Base-by-base conservation (phyloP, 2,329 filamentous ascomycete species). In the Ophiostoma australiae region DNA sequence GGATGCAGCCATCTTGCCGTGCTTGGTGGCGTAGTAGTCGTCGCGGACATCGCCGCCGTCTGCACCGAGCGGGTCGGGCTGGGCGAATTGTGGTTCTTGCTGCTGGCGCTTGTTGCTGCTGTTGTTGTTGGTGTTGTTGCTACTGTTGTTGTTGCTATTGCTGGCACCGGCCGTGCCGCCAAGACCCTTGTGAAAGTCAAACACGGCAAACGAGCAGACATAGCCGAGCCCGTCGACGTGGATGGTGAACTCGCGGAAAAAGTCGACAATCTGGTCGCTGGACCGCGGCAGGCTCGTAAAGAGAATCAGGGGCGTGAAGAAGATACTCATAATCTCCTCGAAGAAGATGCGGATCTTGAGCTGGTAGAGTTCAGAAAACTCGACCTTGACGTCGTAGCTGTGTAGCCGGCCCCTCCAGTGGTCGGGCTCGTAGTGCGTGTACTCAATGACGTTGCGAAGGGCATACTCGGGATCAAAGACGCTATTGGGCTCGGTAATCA, bases 1-100 rank as follows among this genome's bases (percentile, higher is more conserved):
- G 0, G 94, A 98, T 20, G 93, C 92, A n/a, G 95, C 90, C 92
- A 99, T 97, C 82, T 99, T 99, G 73, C 94, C 92, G 77, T 99
- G 94, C 77, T 97, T 97, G 11, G 93, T 93, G 31, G 92, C 89
- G 77, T 95, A 98, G 78, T 98, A 98, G 75, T 97, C 94, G 72
- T 95, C 92, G 13, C 95, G 89, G 11, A 93, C 86, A 77, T 93
- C 91, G n/a, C 84, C 78, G 74, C 76, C 79, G 70, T 75, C 80
- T 13, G 79, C 80, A 52, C 78, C 78, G 1, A 69, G 48, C 2
- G 69, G n/a, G 20, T 74, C 70, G n/a, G 35, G 63, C 20, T 66
- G 20, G 20, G n/a, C 20, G 7, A n/a, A 6, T 2, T n/a, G 81
- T 13, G 35, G 66, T 4, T 78, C 78, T 17, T 61, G n/a, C 48